These are phyloP conservation scores for Carex cristatella DNA, from an alignment of 176 grass and related monocot species.

Conservation along the genomic window DNA sequence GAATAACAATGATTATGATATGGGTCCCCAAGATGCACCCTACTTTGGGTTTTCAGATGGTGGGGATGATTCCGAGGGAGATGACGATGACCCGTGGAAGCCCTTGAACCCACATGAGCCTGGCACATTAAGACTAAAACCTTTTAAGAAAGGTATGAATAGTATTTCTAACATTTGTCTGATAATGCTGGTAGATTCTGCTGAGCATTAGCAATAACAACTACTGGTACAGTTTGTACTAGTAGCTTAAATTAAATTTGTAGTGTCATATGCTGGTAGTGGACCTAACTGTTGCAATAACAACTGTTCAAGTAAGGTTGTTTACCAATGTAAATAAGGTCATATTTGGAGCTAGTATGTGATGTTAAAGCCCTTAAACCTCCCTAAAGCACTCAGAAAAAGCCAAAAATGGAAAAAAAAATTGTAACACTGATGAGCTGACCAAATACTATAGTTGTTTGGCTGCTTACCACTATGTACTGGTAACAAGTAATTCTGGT, in stretches of 20 bases:
- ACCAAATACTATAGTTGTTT: not conserved
- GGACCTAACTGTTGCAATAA: not conserved
- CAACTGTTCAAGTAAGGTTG: not conserved
- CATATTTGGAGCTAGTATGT: not conserved
- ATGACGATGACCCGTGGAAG: conserved; percentile 61
- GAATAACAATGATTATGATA: conserved; percentile 35
- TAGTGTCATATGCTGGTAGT: not conserved
- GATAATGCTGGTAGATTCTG: not conserved
- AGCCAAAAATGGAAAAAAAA: not conserved
- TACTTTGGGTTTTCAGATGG: conserved; percentile 37
- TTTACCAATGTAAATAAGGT: not conserved
- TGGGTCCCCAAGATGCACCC: conserved; percentile 38
- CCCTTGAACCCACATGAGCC: conserved; percentile 81
- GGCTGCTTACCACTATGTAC: not conserved
- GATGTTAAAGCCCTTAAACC: not conserved
- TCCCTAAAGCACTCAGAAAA: not conserved
- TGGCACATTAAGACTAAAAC: conserved; percentile 70
- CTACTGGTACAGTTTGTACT: not conserved
- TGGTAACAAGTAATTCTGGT: not conserved
- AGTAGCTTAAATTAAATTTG: not conserved
- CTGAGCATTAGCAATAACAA: not conserved
- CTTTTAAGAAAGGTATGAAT: conserved; percentile 67
- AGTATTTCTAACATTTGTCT: not conserved
- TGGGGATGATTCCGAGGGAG: conserved; percentile 58
- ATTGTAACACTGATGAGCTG: not conserved